phyloP scores from a whole-genome alignment of 73 alveolate species.

The Paramecium tetraurelia region DNA sequence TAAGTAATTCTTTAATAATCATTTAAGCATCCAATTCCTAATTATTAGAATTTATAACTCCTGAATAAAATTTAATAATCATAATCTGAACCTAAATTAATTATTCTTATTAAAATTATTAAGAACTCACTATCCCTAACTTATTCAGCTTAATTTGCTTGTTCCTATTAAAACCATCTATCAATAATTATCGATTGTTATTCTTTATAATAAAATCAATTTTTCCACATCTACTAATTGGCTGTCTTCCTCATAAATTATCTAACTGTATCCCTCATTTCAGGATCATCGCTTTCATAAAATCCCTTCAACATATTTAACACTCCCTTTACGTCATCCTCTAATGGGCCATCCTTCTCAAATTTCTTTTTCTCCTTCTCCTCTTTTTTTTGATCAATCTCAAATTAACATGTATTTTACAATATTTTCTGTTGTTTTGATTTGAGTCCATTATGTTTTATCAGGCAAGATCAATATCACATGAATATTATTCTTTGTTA shows the following conservation, averaged over 20 bases:
- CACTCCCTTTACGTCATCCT: background rate
- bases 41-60: too few relatives aligned
- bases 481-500: background rate
- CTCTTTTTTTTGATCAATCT: background rate
- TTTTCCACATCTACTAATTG: background rate
- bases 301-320: background rate
- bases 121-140: too few relatives aligned
- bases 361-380: background rate
- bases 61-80: too few relatives aligned
- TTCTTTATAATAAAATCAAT: background rate
- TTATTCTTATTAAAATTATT: too few relatives aligned
- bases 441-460: background rate
- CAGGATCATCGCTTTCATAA: constrained; percentile 14
- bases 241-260: background rate
- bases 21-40: too few relatives aligned
- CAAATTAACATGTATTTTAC: background rate
- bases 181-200: background rate
- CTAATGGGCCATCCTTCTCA: background rate
- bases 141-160: too few relatives aligned
- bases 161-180: background rate
- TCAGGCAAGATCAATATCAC: background rate
- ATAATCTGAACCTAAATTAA: too few relatives aligned
- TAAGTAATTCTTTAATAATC: too few relatives aligned
- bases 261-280: background rate
- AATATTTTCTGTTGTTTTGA: background rate